Evolutionary conservation across 352 stramenopile species (phyloP), one percentile per base, ranked within the genome.

Genomic region (Globisporangium mamillatum): DNA sequence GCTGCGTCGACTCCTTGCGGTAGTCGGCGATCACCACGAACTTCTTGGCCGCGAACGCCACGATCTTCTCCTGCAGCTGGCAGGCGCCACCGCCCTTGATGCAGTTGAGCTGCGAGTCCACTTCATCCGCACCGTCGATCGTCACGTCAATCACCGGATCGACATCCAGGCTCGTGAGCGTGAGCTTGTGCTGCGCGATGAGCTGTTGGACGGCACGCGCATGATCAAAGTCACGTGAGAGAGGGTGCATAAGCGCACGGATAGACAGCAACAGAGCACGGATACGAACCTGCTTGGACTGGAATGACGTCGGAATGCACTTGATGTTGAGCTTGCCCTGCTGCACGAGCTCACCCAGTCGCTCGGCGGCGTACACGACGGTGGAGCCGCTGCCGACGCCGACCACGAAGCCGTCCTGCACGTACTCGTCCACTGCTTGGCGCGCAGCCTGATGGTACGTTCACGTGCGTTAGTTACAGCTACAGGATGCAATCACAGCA

Each of bases 121-220:
- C 97, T 75, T 99, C 96, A 80, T 99, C 97, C 16, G 97, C 97
- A 55, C 97, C 98, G 84, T 99, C 98, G 75, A 99, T 99, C 41
- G 97, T 97, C 68, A 99, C 96, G 83, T 99, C 98, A 55, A 99
- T 95, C 69, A 94, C 84, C 34, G 88, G 84, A 62, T 83, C 73
- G 64, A 90, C 82, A 68, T 94, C 88, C 64, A 96, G 77, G 73
- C 89, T 93, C 25, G 82, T 92, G 60, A 96, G 75, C 63, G 75
- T 79, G 46, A 97, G 84, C 56, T 85, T 81, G 69, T 94, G 70
- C 72, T 96, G 75, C 63, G 77, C 69, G 62, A 97, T 93, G 63
- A 96, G 89, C 80, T 99, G 88, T 58, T 56, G 14, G 44, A 32
- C 4, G 16, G 9, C 25, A 66, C 2, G 14, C n/a, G 27, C 7